These are phyloP conservation scores for Kluyveromyces sp. DNA, from an alignment of 1,139 yeast genomes.

Conservation along the genomic window DNA sequence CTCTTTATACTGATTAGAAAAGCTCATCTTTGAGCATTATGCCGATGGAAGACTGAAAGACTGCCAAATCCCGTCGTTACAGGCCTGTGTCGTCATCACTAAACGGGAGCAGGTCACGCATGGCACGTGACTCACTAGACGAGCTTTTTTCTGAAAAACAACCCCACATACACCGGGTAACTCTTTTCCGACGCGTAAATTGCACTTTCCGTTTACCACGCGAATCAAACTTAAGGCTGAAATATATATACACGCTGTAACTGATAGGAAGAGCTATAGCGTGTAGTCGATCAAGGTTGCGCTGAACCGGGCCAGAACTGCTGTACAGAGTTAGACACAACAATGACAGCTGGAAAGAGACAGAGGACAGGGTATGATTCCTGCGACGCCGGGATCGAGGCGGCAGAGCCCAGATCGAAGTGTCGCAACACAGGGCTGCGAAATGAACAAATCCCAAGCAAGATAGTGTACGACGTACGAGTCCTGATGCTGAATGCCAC, in stretches of 20 bases:
- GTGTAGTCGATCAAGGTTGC: too few species aligned
- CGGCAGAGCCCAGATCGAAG: background rate
- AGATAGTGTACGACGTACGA: background rate
- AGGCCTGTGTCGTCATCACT: background rate
- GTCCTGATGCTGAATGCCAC: constrained; percentile 2
- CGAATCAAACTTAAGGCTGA: too few species aligned
- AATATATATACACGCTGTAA: too few species aligned
- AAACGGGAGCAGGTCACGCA: background rate
- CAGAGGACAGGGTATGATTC: background rate
- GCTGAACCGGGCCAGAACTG: too few species aligned
- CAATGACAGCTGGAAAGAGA: background rate
- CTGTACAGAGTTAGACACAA: background rate
- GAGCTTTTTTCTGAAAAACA: too few species aligned
- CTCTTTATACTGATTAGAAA: too few species aligned
- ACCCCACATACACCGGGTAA: too few species aligned
- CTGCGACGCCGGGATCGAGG: background rate
- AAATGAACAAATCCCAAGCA: background rate
- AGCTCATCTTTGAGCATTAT: too few species aligned
- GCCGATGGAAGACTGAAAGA: background rate
- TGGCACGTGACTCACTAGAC: too few species aligned
- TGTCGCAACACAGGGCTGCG: background rate
- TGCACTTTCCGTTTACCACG: too few species aligned
- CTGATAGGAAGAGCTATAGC: too few species aligned
- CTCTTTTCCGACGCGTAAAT: too few species aligned
- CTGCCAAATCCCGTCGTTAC: background rate